These are phyloP conservation scores for Naganishia randhawae DNA, from an alignment of 768 basidiomycete genomes.

Conservation along the genomic window DNA sequence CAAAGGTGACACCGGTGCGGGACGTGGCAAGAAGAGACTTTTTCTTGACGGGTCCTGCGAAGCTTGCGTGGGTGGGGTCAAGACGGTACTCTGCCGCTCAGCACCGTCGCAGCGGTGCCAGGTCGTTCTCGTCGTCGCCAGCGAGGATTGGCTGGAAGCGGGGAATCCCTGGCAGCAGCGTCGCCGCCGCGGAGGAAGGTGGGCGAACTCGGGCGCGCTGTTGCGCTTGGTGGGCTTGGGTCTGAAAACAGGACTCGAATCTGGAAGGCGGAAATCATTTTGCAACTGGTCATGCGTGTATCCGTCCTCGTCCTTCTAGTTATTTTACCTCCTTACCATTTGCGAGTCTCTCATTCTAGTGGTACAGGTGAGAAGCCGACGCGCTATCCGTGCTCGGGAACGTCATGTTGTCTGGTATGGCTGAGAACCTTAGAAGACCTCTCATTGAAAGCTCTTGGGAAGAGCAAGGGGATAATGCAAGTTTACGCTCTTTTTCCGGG, in stretches of 20 bases:
- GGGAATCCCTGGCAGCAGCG: neutral
- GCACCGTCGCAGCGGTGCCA: neutral
- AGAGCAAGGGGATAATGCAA: too few species aligned
- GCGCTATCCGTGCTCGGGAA: too few species aligned
- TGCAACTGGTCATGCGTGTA: too few species aligned
- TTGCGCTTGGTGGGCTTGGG: neutral
- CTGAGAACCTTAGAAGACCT: too few species aligned
- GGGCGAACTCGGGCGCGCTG: neutral
- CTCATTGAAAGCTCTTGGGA: too few species aligned
- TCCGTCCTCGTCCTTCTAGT: too few species aligned
- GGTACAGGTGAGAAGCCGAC: too few species aligned
- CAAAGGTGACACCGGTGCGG: slow-evolving; percentile 25
- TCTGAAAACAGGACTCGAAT: neutral
- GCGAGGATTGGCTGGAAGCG: slow-evolving; percentile 6
- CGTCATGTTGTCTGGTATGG: too few species aligned
- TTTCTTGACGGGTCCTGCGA: slow-evolving; percentile 20
- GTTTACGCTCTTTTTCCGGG: too few species aligned
- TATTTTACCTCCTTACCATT: too few species aligned
- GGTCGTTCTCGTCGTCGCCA: slow-evolving; percentile 20
- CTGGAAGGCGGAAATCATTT: neutral
- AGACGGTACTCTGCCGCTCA: neutral
- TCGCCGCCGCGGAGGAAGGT: neutral
- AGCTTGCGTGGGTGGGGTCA: slow-evolving; percentile 16
- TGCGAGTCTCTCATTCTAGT: too few species aligned
- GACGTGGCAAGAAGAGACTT: slow-evolving; percentile 19